Base-by-base conservation (phyloP, 768 basidiomycete species). In the Termitomyces sp. region DNA sequence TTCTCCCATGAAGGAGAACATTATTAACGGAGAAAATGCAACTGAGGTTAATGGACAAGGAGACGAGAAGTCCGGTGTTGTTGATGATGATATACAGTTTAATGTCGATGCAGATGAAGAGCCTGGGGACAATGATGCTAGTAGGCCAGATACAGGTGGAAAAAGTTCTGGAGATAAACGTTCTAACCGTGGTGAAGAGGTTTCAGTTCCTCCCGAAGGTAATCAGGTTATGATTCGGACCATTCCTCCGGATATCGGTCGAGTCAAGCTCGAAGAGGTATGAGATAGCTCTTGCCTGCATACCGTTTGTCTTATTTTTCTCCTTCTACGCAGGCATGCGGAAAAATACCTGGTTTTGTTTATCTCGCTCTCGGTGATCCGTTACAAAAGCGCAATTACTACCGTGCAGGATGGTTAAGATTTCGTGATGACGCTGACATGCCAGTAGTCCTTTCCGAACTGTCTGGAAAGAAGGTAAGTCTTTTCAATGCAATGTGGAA, bases 171-270 rank as follows among this genome's bases (percentile, higher is more conserved):
- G 61, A 53, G 79, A 80, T 52, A 81, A 68, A 61, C 78, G 77
- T 45, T 69, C 62, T 55, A 83, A 78, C 61, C 81, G 84, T 43
- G 85, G 82, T 7, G 86, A 92, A 65, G 91, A 93, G 65, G 75
- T 85, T 55, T 81, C 83, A 54, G 85, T 81, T 22, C 72, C 77
- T 41, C 82, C 88, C 15, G 90, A 93, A 63, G 90, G 89, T 22
- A 91, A 90, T 62, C 88, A 97, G 65, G 85, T 97, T 53, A 93
- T 95, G 83, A 94, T 97, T 65, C 85, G 93, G 56, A 94, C 93
- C 17, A 93, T 97, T 60, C 93, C 93, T 45, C 93, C 94, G 24
- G 90, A 93, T 60, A 93, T 94, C 63, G 90, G 90, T 30, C 85
- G 94, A 34, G 73, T 88, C 47, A 93, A 92, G 65, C 77, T 98